phyloP scores from a whole-genome alignment of 2,329 filamentous ascomycete genomes.

The Botryotinia calthae region DNA sequence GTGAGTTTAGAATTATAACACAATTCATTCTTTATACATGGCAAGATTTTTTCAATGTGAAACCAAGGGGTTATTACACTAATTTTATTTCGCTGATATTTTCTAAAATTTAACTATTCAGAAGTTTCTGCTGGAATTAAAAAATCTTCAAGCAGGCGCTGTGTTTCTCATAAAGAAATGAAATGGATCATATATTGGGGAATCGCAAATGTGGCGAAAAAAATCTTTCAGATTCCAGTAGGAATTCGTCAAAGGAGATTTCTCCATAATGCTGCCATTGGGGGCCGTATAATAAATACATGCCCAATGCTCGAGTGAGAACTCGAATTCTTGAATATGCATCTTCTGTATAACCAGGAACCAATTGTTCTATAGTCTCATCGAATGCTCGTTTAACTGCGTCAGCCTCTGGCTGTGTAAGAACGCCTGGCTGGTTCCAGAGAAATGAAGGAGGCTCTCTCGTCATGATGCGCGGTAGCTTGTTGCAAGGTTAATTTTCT shows the following conservation, averaged over 20 bases:
- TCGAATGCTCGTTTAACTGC: not conserved
- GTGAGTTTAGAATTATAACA: not conserved
- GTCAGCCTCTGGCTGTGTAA: not conserved
- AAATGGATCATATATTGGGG: not conserved
- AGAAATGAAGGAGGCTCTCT: not conserved
- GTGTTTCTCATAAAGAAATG: not conserved
- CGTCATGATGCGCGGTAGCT: slow-evolving; percentile 7
- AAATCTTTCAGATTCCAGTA: not conserved
- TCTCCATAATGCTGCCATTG: not conserved
- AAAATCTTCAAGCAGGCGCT: not conserved
- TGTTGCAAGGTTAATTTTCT: not conserved
- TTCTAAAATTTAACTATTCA: not conserved
- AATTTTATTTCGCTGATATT: not conserved
- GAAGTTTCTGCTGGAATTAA: too few relatives aligned
- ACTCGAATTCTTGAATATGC: not conserved
- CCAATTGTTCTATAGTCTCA: not conserved
- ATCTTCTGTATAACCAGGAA: not conserved
- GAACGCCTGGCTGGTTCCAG: not conserved
- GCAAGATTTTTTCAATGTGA: not conserved
- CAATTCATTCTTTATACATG: not conserved
- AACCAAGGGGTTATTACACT: not conserved
- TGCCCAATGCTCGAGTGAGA: not conserved
- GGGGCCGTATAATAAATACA: not conserved
- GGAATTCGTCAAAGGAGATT: not conserved
- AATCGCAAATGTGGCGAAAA: not conserved